These are phyloP conservation scores for Paragyromitra xinjiangensis DNA, from an alignment of 495 filamentous ascomycete species.

Conservation along the genomic window DNA sequence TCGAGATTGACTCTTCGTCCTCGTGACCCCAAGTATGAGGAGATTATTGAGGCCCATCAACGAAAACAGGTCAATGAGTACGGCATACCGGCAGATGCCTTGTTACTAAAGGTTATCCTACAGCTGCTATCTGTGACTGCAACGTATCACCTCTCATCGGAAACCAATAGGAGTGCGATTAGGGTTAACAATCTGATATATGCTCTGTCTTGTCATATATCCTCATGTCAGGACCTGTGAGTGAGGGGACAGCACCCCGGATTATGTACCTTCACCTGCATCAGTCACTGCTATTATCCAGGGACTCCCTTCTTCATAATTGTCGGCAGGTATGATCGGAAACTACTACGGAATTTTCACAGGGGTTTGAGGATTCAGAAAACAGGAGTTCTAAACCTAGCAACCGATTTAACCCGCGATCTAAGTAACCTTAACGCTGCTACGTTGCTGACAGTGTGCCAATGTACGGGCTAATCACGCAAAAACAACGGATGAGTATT, in stretches of 20 bases:
- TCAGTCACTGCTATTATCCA: background rate
- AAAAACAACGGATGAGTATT: too few species aligned
- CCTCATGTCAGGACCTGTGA: slow-evolving; percentile 8
- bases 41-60: background rate
- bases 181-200: slow-evolving; percentile 11
- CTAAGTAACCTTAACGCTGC: background rate
- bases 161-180: background rate
- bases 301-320: background rate
- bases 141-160: background rate
- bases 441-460: background rate
- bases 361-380: background rate
- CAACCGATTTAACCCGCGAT: slow-evolving; percentile 1
- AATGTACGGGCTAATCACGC: background rate
- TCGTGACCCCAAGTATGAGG: background rate
- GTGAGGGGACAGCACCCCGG: slow-evolving; percentile 2
- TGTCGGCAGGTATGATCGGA: slow-evolving; percentile 5
- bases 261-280: slow-evolving; percentile 5
- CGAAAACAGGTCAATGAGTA: background rate
- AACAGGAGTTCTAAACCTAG: background rate
- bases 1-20: background rate
- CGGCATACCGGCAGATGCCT: background rate
- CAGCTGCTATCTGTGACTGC: background rate
- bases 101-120: too few species aligned
- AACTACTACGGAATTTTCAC: background rate
- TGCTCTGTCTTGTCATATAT: slow-evolving; percentile 7